Evolutionary conservation across 129 eudicot genomes (phyloP).

Genomic region (Daucus carota): DH1_v3.0 NC_030383.2:43263001-43263500

Average conservation of each 20-base stretch:
- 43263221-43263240: background rate
- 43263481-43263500: too few relatives aligned
- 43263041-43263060: slow-evolving; percentile 73
- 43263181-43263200: too few relatives aligned
- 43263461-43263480: too few relatives aligned
- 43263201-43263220: background rate
- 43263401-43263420: background rate
- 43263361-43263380: background rate
- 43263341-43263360: background rate
- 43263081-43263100: background rate
- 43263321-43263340: background rate
- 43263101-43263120: background rate
- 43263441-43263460: background rate
- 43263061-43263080: slow-evolving; percentile 84
- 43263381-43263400: background rate
- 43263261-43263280: background rate
- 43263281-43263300: background rate
- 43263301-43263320: background rate
- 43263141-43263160: too few relatives aligned
- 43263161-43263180: too few relatives aligned
- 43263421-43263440: background rate
- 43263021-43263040: slow-evolving; percentile 79
- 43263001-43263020: slow-evolving; percentile 84
- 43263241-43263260: background rate
- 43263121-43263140: background rate